Conservation (phyloP, 495 filamentous ascomycete species). For the Lophiostoma macrostomum region DNA sequence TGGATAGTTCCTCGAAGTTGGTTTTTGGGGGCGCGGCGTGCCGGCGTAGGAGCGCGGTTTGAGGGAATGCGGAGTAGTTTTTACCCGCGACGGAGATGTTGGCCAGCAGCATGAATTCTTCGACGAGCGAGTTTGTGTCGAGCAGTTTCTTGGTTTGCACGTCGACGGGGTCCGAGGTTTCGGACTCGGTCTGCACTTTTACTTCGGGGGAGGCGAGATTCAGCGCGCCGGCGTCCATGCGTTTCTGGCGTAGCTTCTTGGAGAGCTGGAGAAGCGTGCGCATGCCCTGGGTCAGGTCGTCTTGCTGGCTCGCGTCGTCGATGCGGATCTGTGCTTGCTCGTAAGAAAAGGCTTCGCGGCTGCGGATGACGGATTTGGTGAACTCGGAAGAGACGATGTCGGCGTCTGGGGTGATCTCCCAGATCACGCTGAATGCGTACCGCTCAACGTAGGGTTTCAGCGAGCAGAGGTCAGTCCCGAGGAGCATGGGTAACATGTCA, state of each 20-base stretch:
- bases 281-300: constrained; percentile 89
- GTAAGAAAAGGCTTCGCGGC: constrained; percentile 97
- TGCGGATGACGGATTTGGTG: constrained; percentile 96
- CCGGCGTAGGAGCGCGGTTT: constrained; percentile 88
- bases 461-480: constrained; percentile 94
- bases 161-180: constrained; percentile 93
- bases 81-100: constrained; percentile 89
- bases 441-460: constrained; percentile 97
- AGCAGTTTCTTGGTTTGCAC: constrained; percentile 90
- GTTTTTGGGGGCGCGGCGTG: constrained; percentile 89
- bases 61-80: constrained; percentile 84
- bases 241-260: constrained; percentile 90
- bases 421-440: constrained; percentile 91
- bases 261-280: constrained; percentile 81
- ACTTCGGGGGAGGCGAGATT: constrained; percentile 96
- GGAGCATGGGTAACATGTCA: constrained; percentile 94
- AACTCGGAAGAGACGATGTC: constrained; percentile 79
- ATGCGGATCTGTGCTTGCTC: constrained; percentile 92
- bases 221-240: constrained; percentile 91
- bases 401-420: constrained; percentile 84
- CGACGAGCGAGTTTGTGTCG: constrained; percentile 95
- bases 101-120: constrained; percentile 99
- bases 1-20: constrained; percentile 91
- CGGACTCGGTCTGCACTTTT: constrained; percentile 85
- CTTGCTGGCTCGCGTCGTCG: constrained; percentile 78